phyloP scores from a whole-genome alignment of 164 flowering plant species.

The Paratinospora sagittata region DNA sequence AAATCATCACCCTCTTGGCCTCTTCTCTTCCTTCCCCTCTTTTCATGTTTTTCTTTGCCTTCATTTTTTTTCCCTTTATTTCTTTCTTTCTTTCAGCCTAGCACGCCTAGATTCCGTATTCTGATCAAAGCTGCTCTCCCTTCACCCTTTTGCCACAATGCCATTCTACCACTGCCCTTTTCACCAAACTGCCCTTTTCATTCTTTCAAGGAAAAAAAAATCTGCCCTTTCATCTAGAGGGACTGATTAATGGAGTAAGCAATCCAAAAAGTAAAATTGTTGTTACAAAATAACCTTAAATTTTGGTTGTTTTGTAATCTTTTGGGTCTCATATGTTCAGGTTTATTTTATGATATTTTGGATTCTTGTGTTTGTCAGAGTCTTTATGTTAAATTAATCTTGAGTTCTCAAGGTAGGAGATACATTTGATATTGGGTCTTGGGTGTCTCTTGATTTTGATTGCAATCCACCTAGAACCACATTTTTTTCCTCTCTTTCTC shows the following conservation, averaged over 20 bases:
- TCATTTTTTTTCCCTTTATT: no score
- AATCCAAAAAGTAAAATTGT: no score
- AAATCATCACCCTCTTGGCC: neutral
- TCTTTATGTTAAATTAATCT: neutral
- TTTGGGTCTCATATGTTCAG: no score
- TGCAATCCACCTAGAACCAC: neutral
- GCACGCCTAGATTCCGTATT: conserved; percentile 13
- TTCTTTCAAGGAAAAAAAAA: no score
- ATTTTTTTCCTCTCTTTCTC: no score
- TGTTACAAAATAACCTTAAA: no score
- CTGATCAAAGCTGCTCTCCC: conserved; percentile 9
- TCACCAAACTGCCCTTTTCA: neutral
- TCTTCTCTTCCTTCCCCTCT: neutral
- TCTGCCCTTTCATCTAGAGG: no score
- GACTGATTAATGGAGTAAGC: neutral
- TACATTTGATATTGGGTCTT: neutral
- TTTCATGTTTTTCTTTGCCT: conserved; percentile 6
- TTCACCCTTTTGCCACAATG: neutral
- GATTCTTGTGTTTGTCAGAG: neutral
- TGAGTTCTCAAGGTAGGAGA: neutral
- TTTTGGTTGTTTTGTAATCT: no score
- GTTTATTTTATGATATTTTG: no score
- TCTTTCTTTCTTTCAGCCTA: neutral
- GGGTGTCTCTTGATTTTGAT: neutral
- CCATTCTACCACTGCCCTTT: neutral